Base-by-base conservation (phyloP, 2,329 filamentous ascomycete genomes). In the Penicillium freii region DNA sequence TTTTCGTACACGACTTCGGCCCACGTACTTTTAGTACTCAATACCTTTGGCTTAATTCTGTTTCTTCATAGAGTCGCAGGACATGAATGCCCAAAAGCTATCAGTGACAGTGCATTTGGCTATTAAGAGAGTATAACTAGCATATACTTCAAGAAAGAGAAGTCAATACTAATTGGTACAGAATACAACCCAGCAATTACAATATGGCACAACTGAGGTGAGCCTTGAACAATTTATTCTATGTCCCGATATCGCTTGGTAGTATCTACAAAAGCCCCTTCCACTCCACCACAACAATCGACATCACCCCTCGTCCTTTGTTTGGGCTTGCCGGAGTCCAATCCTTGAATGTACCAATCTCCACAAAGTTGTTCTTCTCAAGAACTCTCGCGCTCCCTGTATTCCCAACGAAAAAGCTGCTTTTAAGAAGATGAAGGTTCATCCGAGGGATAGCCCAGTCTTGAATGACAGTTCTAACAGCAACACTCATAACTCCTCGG, bases 401-500 rank as follows among this genome's bases (percentile, higher is more conserved):
- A 40, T 73, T 73, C 2, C 61, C 66, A 9, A 62, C 61, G 53
- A 66, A 68, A 27, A 59, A 62, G 10, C 51, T 64, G 5, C 53
- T 57, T 55, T 56, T 65, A 21, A 72, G 21, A 5, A 40, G 45
- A 7, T 58, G 62, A 17, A 61, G 59, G 31, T 72, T 71, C 67
- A 71, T 68, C n/a, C 60, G 58, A 9, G 69, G 69, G 5, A 73
- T 39, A 7, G 60, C 62, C 61, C 69, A 67, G 23, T 71, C 64
- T 7, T 56, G 45, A 7, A 72, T 65, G 8, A 71, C 1, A 1
- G 62, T 61, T 15, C 47, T 48, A 25, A 69, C 47, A 3, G 60
- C 68, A 11, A 54, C 56, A 13, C 63, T 62, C 70, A 71, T 72
- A 29, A 73, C 67, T 7, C 71, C 71, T n/a, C 57, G 59, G 1